These are phyloP conservation scores for Candida tallmaniae DNA, from an alignment of 805 yeast genomes.

Conservation along the genomic window DNA sequence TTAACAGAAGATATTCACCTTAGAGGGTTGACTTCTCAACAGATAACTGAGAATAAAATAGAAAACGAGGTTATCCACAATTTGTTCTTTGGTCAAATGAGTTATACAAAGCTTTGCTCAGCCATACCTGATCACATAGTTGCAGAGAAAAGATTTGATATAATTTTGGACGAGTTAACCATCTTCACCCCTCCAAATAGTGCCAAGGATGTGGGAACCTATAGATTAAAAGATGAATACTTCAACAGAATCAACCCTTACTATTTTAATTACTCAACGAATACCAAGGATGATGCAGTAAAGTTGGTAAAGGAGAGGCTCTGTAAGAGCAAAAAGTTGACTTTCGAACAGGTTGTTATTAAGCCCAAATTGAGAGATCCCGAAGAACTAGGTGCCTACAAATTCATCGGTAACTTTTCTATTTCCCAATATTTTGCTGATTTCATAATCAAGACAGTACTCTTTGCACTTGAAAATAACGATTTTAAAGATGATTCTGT, in stretches of 20 bases:
- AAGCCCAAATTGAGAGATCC: slow-evolving; percentile 45
- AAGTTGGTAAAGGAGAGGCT: slow-evolving; percentile 50
- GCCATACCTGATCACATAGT: slow-evolving; percentile 73
- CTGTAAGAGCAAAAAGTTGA: slow-evolving; percentile 30
- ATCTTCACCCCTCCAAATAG: slow-evolving; percentile 29
- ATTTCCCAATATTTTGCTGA: slow-evolving; percentile 49
- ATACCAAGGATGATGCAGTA: slow-evolving; percentile 81
- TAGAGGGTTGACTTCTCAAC: slow-evolving; percentile 43
- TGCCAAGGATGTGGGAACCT: slow-evolving; percentile 33
- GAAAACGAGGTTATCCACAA: slow-evolving; percentile 74
- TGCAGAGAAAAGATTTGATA: slow-evolving; percentile 69
- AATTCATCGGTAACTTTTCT: slow-evolving; percentile 46
- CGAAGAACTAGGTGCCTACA: slow-evolving; percentile 34
- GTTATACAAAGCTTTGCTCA: slow-evolving; percentile 64
- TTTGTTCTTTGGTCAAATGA: slow-evolving; percentile 69
- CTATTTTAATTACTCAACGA: slow-evolving; percentile 71
- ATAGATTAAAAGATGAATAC: slow-evolving; percentile 32
- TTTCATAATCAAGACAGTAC: slow-evolving; percentile 48
- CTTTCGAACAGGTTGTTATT: slow-evolving; percentile 47
- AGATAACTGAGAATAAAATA: slow-evolving; percentile 47
- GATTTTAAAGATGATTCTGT: slow-evolving; percentile 49
- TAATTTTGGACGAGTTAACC: slow-evolving; percentile 31
- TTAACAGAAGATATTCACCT: slow-evolving; percentile 65
- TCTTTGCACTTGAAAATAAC: slow-evolving; percentile 31
- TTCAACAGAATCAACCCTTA: slow-evolving; percentile 51